Percentiles rank a stretch among this genome's conserved stretches.
Evolutionary conservation across 2,329 filamentous ascomycete genomes (phyloP).

Genomic region (Coniochaeta pulveracea): DNA sequence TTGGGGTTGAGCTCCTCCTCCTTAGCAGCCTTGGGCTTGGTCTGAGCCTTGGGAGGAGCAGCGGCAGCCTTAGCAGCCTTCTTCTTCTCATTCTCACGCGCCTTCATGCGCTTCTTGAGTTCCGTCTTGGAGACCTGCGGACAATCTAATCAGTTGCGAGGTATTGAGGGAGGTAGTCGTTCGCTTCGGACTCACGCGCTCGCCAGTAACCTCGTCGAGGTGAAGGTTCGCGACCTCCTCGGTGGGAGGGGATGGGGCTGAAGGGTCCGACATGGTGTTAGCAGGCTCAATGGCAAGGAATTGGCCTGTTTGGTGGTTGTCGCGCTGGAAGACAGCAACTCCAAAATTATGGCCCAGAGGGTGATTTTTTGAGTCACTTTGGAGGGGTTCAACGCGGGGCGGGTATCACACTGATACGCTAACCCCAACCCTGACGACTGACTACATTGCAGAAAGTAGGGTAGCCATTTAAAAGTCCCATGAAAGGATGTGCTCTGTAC

Average conservation of each 20-base stretch:
- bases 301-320: conserved; percentile 2
- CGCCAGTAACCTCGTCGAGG: conserved; percentile 87
- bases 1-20: conserved; percentile 47
- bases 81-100: conserved; percentile 73
- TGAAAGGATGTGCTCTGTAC: too few relatives aligned
- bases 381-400: conserved; percentile 3
- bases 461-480: too few relatives aligned
- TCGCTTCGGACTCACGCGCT: conserved; percentile 22
- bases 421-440: too few relatives aligned
- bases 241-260: conserved; percentile 23
- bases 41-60: conserved; percentile 39
- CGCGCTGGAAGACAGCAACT: not conserved
- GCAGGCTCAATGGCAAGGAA: conserved; percentile 2
- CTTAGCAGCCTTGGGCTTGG: conserved; percentile 49
- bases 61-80: conserved; percentile 56
- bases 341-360: conserved; percentile 3
- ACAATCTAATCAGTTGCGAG: too few relatives aligned
- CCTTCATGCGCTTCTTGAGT: conserved; percentile 94
- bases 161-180: not conserved
- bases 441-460: too few relatives aligned
- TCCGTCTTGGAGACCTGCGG: conserved; percentile 65
- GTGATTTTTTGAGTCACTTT: conserved; percentile 4
- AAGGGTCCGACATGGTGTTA: conserved; percentile 14
- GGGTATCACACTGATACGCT: too few relatives aligned
- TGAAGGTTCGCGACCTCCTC: conserved; percentile 60